Evolutionary conservation across 2,329 filamentous ascomycete species (phyloP).

Genomic region (Neopestalotiopsis sp.): DNA sequence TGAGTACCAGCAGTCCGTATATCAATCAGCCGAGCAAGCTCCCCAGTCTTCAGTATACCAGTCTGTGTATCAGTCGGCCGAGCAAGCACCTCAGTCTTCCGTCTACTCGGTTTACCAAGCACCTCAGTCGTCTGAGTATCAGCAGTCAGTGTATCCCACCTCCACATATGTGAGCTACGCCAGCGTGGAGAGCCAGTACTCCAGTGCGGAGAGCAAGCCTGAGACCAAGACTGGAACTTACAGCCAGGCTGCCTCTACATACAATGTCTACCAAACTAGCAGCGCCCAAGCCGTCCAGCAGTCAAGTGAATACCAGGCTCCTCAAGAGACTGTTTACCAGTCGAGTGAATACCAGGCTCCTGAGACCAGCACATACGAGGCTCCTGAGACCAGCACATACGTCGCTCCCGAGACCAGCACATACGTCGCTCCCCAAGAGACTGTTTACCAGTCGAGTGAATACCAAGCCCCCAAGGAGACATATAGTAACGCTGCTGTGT

Average conservation of each 20-base stretch:
- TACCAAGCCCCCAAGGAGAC: neutral
- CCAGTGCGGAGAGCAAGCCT: neutral
- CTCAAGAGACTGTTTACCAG: constrained; percentile 22
- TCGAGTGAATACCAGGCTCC: neutral
- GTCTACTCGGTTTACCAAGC: neutral
- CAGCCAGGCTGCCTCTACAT: constrained; percentile 45
- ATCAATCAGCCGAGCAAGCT: neutral
- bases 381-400: neutral
- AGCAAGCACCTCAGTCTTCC: neutral
- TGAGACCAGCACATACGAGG: neutral
- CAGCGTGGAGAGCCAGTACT: neutral
- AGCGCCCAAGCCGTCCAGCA: constrained; percentile 43
- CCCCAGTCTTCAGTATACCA: neutral
- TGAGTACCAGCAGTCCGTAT: neutral
- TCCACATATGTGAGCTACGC: constrained; percentile 23
- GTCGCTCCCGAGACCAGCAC: too few relatives aligned
- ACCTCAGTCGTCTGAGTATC: neutral
- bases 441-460: neutral
- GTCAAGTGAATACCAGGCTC: constrained; percentile 35
- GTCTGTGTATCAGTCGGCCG: neutral
- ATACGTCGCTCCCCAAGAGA: too few relatives aligned
- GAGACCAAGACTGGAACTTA: constrained; percentile 42
- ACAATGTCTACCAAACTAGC: constrained; percentile 48
- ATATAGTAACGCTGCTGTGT: neutral
- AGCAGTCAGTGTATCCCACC: neutral